phyloP scores from a whole-genome alignment of 441 rosid species.

The Corymbia calophylla region DNA sequence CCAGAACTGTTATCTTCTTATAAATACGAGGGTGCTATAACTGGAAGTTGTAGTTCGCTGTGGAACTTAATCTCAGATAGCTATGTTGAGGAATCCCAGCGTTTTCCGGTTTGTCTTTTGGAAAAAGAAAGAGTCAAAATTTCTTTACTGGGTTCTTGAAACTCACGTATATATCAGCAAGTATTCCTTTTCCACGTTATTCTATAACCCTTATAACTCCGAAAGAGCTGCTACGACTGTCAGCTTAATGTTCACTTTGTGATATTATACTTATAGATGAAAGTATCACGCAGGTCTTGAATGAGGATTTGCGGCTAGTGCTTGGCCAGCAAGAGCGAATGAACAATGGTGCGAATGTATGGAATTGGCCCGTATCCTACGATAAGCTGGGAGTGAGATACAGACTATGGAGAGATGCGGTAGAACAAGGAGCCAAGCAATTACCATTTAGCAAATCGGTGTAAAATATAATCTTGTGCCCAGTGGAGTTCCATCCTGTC shows the following conservation, averaged over 20 bases:
- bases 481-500: conserved; percentile 7
- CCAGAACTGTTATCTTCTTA: neutral
- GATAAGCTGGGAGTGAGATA: conserved; percentile 94
- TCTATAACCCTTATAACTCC: neutral
- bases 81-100: neutral
- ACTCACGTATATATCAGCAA: neutral
- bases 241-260: neutral
- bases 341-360: conserved; percentile 76
- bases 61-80: neutral
- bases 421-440: conserved; percentile 58
- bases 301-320: conserved; percentile 83
- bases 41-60: neutral
- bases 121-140: neutral
- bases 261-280: neutral
- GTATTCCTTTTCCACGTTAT: neutral
- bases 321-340: conserved; percentile 89
- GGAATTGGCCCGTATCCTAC: conserved; percentile 83
- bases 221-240: neutral
- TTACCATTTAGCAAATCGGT: conserved; percentile 49
- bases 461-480: conserved; percentile 11
- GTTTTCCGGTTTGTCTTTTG: neutral
- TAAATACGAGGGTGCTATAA: neutral
- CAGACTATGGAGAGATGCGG: conserved; percentile 77
- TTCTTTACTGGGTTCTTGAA: neutral
- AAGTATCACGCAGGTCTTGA: conserved; percentile 47